Evolutionary conservation across 768 basidiomycete species (phyloP).

Genomic region (Tubosaeta sp.): DNA sequence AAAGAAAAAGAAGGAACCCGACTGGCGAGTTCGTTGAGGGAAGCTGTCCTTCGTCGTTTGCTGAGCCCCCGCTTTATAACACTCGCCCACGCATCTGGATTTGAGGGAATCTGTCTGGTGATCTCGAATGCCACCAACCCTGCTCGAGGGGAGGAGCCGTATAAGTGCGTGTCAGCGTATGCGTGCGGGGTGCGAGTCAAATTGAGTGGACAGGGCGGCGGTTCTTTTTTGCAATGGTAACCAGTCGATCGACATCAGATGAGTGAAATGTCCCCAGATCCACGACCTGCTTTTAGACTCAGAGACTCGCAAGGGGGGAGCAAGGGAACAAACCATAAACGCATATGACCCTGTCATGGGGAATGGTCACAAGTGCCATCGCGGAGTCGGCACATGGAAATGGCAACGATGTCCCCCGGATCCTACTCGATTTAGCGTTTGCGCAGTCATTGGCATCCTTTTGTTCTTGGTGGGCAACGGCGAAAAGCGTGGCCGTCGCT

Average conservation of each 20-base stretch:
- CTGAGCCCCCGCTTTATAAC: slow-evolving; percentile 21
- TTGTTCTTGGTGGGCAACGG: neutral
- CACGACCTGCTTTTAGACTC: slow-evolving; percentile 9
- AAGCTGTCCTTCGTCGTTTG: neutral
- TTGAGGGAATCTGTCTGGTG: slow-evolving; percentile 4
- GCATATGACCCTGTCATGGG: slow-evolving; percentile 15
- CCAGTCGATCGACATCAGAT: slow-evolving; percentile 23
- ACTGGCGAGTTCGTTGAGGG: slow-evolving; percentile 10
- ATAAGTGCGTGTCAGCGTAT: neutral
- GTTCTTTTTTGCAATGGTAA: slow-evolving; percentile 1
- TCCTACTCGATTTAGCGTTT: slow-evolving; percentile 2
- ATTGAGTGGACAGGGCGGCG: neutral
- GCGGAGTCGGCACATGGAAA: slow-evolving; percentile 19
- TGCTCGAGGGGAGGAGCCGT: slow-evolving; percentile 1
- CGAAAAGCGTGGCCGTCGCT: slow-evolving; percentile 11
- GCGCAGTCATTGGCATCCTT: neutral
- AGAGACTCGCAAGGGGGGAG: slow-evolving; percentile 1
- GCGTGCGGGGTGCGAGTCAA: slow-evolving; percentile 16
- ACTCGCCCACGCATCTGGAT: slow-evolving; percentile 1
- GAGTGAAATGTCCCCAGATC: slow-evolving; percentile 15
- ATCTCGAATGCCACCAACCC: slow-evolving; percentile 8
- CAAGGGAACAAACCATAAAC: slow-evolving; percentile 11
- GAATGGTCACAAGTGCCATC: slow-evolving; percentile 11
- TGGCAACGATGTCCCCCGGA: slow-evolving; percentile 1
- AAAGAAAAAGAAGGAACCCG: neutral